Evolutionary conservation across 306 rosid genomes (phyloP), one percentile per base, ranked within the genome.

Genomic region (Acacia melanoxylon): DNA sequence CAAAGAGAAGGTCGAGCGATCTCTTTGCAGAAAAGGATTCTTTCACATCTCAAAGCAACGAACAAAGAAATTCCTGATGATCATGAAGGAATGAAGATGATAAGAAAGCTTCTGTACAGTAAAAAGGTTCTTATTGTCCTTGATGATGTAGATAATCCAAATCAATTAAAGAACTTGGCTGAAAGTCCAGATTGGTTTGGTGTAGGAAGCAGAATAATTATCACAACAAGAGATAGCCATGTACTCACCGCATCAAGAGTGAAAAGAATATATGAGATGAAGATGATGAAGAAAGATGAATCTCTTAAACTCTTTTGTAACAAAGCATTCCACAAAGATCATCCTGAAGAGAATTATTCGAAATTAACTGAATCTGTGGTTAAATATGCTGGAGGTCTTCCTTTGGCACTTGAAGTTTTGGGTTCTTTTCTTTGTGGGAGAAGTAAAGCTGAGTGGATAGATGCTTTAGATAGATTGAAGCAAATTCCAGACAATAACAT

Each of bases 81-180:
- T 29, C 2, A 29, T 29, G 31, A 29, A 29, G 31, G 31, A 29
- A 29, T 29, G 31, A 29, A 29, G 31, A 29, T 29, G 37, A 33
- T 33, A 35, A 35, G 37, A 4, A 4, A 35, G 40, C 7, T 5
- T 35, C 1, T 35, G 0, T 5, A 0, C 6, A 0, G 0, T 35
- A 35, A 35, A 35, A 35, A 35, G 1, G 40, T 35, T 5, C 1
- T 35, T 35, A 0, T 35, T 35, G 40, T 35, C 40, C 40, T 35
- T 35, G 40, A 35, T 0, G 40, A 35, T 35, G 0, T 35, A 4
- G 40, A 35, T 35, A 5, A 35, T 5, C 0, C 5, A 1, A 35
- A 5, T 5, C 40, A 35, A 35, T 35, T 35, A 5, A 35, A 35
- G 7, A 35, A 35, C 5, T 35, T 35, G 6, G 40, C 7, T 35